Evolutionary conservation across 176 grass and related monocot genomes (phyloP), one percentile per base, ranked within the genome.

Genomic region (Musa schizocarpa): DNA sequence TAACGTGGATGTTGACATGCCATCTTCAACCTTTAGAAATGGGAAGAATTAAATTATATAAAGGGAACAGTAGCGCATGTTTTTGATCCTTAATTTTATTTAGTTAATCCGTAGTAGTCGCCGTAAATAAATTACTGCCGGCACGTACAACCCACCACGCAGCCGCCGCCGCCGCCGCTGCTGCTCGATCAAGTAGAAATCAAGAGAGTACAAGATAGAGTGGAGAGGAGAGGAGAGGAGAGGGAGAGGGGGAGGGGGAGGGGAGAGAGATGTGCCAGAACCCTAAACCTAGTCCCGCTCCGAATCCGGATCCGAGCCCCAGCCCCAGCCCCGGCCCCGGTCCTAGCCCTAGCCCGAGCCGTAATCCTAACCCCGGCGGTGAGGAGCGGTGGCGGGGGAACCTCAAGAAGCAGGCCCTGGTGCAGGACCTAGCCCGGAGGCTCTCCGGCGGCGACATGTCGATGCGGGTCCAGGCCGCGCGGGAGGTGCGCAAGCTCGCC

Each of bases 351-450:
- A 72, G 5, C 54, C 21, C 48, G 34, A 51, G 16, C 68, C 9
- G 68, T 21, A 51, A 25, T 16, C 17, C 68, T 49, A 20, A 2
- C 68, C 19, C 68, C 43, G 68, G 43, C 17, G 68, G n/a, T 10
- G 56, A 69, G 66, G 53, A 49, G 64, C 24, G 25, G 34, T 14
- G 11, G 3, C 43, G 78, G 20, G 68, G 68, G 68, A 13, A 64
- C 11, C 34, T 16, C 68, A 80, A 72, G 57, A 71, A 72, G 78
- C 55, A 52, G 68, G 78, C 43, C 34, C 54, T 73, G 69, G 69
- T 80, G 2, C 43, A 80, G 20, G 78, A 80, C 55, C 68, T 65
- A 14, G 78, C 78, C 13, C 56, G 78, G 56, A 57, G 78, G 69
- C 78, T 80, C 43, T 70, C 68, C 54, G 48, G 34, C 78, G 68